phyloP scores from a whole-genome alignment of 805 yeast genomes.

The Nadsonia fulvescens region DNA sequence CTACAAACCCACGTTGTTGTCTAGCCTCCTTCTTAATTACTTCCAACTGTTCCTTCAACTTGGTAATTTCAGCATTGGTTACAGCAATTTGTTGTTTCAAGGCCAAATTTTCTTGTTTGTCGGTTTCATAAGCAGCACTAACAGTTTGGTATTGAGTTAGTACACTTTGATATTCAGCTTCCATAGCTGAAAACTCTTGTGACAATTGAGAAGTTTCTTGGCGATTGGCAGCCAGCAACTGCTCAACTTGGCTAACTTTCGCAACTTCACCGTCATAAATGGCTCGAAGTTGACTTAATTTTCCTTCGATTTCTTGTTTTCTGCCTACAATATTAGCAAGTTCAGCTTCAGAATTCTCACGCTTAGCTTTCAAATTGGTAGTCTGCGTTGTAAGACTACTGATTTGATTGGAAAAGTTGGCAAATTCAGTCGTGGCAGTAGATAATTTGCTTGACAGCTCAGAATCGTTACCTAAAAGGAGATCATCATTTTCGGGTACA shows the following conservation, averaged over 20 bases:
- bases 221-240: conserved; percentile 36
- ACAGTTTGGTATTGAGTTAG: conserved; percentile 29
- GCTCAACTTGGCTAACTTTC: conserved; percentile 58
- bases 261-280: conserved; percentile 65
- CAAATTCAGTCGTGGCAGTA: conserved; percentile 68
- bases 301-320: conserved; percentile 57
- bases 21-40: conserved; percentile 34
- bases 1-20: conserved; percentile 42
- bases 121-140: conserved; percentile 40
- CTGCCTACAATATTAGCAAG: conserved; percentile 45
- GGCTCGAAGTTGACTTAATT: conserved; percentile 44
- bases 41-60: conserved; percentile 37
- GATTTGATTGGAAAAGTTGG: conserved; percentile 72
- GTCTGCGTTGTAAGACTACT: conserved; percentile 65
- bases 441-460: conserved; percentile 53
- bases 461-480: conserved; percentile 30
- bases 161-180: conserved; percentile 58
- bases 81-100: conserved; percentile 52
- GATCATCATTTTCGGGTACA: too few relatives aligned
- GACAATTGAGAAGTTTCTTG: conserved; percentile 52
- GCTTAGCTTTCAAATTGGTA: conserved; percentile 47
- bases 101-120: conserved; percentile 48
- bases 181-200: conserved; percentile 56
- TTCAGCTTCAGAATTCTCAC: conserved; percentile 60
- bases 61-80: conserved; percentile 48